A percentile compares a stretch with the other conserved stretches of the same genome.
Conservation (phyloP, 306 rosid genomes). For the Hippophae tibetana region DNA sequence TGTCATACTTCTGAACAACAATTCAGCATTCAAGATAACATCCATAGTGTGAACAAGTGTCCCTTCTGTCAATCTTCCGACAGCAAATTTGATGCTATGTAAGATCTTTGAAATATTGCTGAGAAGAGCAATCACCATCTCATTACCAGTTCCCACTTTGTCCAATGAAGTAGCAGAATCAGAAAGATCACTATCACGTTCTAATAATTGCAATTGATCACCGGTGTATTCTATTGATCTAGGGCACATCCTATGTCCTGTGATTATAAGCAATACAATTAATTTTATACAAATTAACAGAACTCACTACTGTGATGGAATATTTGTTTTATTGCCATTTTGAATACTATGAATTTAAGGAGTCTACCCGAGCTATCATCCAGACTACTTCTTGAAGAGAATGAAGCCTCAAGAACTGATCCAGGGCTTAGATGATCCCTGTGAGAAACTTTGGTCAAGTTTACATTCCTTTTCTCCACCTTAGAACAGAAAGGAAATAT, state of each 20-base stretch:
- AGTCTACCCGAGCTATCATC: constrained; percentile 77
- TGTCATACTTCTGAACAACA: constrained; percentile 36
- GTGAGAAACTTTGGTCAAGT: constrained; percentile 25
- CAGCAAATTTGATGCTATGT: constrained; percentile 26
- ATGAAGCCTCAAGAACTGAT: constrained; percentile 85
- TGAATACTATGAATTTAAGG: background rate
- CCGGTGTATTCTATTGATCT: constrained; percentile 34
- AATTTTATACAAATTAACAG: background rate
- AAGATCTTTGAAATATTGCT: constrained; percentile 31
- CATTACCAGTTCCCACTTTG: constrained; percentile 22
- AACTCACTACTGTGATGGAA: background rate
- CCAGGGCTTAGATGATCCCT: constrained; percentile 69
- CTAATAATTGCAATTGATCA: constrained; percentile 26
- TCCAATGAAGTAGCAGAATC: constrained; percentile 55
- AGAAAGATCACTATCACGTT: constrained; percentile 31
- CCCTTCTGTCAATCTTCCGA: constrained; percentile 33
- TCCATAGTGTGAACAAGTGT: constrained; percentile 38
- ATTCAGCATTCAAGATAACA: constrained; percentile 51
- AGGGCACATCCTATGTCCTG: constrained; percentile 48
- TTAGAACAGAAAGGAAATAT: constrained; percentile 17
- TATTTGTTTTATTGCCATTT: background rate
- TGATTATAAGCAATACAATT: constrained; percentile 18
- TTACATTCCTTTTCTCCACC: constrained; percentile 31
- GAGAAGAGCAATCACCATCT: constrained; percentile 25
- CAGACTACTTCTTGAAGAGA: constrained; percentile 69